Evolutionary conservation across 1,139 yeast genomes (phyloP).

Genomic region (Pichia sp.): DNA sequence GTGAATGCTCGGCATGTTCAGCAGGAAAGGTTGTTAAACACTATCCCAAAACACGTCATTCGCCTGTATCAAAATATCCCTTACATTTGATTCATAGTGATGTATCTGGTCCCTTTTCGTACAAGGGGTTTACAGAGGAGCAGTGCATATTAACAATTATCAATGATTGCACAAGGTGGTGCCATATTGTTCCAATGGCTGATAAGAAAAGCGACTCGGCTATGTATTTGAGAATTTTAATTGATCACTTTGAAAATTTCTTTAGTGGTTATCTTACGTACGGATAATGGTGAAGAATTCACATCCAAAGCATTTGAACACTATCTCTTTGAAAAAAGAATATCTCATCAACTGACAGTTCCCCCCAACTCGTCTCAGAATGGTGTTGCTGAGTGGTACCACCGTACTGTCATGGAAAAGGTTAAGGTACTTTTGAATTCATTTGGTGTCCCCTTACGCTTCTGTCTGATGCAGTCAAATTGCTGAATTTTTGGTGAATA

Average conservation of each 20-base stretch:
- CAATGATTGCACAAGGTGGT: neutral
- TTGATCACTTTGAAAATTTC: too few relatives aligned
- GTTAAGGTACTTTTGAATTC: neutral
- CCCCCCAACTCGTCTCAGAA: slow-evolving; percentile 1
- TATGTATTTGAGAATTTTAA: too few relatives aligned
- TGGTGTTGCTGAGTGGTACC: slow-evolving; percentile 7
- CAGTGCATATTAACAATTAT: neutral
- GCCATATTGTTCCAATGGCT: slow-evolving; percentile 1
- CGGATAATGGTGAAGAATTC: slow-evolving; percentile 1
- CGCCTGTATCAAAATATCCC: neutral
- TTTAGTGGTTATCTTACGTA: too few relatives aligned
- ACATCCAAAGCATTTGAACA: neutral
- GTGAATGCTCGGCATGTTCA: neutral
- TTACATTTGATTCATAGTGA: neutral
- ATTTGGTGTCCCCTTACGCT: neutral
- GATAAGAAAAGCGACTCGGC: too few relatives aligned
- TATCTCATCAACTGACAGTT: slow-evolving; percentile 1
- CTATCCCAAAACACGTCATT: neutral
- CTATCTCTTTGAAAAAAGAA: neutral
- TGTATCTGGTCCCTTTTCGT: neutral
- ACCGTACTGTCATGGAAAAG: slow-evolving; percentile 4
- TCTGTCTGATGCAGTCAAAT: slow-evolving; percentile 1
- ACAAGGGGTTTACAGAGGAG: neutral
- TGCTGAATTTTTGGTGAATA: slow-evolving; percentile 1
- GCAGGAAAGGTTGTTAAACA: neutral